These are phyloP conservation scores for Crithidia brevicula DNA, from an alignment of 208 protist genomes.

Conservation along the genomic window DNA sequence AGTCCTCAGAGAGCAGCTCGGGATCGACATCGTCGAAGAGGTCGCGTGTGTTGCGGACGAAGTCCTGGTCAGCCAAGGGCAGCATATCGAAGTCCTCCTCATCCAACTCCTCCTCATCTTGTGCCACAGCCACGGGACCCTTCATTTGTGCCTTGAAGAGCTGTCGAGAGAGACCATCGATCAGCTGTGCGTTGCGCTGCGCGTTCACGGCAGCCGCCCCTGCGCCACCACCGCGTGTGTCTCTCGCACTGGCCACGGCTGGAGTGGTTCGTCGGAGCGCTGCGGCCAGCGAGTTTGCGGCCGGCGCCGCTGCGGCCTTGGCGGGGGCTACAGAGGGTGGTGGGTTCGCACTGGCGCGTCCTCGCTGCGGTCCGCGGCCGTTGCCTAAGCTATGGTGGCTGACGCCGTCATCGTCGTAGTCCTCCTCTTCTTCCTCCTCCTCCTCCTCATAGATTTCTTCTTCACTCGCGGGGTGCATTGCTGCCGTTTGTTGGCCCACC, in stretches of 20 bases:
- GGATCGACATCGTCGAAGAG: conserved; percentile 79
- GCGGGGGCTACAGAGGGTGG: not conserved
- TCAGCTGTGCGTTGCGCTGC: conserved; percentile 23
- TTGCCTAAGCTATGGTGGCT: not conserved
- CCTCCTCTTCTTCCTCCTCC: conserved; percentile 37
- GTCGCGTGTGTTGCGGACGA: conserved; percentile 63
- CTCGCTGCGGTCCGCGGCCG: not conserved
- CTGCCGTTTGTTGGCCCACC: conserved; percentile 16
- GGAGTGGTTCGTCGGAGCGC: not conserved
- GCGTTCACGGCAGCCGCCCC: conserved; percentile 7
- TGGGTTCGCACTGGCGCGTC: not conserved
- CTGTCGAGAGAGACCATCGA: conserved; percentile 40
- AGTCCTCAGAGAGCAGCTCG: conserved; percentile 58
- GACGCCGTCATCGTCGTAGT: conserved; percentile 26
- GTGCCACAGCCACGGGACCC: not conserved
- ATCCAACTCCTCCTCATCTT: conserved; percentile 43
- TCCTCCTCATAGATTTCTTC: conserved; percentile 35
- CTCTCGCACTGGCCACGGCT: no score
- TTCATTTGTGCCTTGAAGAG: conserved; percentile 48
- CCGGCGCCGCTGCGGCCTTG: not conserved
- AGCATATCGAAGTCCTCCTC: conserved; percentile 50
- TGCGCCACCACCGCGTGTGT: no score
- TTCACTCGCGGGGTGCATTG: conserved; percentile 1
- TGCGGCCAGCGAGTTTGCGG: not conserved
- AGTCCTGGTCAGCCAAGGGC: conserved; percentile 50